Percentiles rank a stretch among this genome's conserved stretches.
Conservation (phyloP, 177 flowering plant species). For the Vitis hybrid region DNA sequence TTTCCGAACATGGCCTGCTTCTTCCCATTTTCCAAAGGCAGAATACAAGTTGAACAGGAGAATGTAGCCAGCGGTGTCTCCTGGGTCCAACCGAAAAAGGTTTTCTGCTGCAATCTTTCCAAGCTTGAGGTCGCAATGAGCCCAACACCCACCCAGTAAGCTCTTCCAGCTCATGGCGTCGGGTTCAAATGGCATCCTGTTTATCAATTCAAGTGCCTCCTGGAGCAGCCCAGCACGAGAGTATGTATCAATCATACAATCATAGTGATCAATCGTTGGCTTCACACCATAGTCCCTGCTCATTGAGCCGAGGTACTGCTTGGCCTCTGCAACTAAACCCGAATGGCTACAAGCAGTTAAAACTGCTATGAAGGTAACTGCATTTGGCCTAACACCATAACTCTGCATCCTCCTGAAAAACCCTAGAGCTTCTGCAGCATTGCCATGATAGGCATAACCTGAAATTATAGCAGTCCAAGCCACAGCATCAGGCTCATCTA, state of each 20-base stretch:
- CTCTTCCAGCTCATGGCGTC: conserved; percentile 59
- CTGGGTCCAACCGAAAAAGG: conserved; percentile 42
- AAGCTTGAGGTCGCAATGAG: conserved; percentile 39
- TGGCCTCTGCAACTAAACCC: conserved; percentile 48
- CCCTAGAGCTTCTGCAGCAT: conserved; percentile 48
- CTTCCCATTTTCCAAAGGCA: conserved; percentile 52
- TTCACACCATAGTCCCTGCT: conserved; percentile 32
- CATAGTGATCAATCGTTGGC: conserved; percentile 57
- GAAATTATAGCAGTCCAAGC: conserved; percentile 68
- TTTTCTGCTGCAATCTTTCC: conserved; percentile 49
- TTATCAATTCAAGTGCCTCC: conserved; percentile 43
- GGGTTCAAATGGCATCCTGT: conserved; percentile 46
- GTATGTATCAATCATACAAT: conserved; percentile 56
- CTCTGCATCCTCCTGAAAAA: conserved; percentile 44
- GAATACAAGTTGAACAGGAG: conserved; percentile 54
- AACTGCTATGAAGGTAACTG: conserved; percentile 48
- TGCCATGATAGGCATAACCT: conserved; percentile 57
- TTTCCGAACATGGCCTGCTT: conserved; percentile 48
- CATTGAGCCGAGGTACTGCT: conserved; percentile 44
- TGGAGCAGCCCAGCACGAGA: conserved; percentile 55
- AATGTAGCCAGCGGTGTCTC: conserved; percentile 45
- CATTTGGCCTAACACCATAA: conserved; percentile 48
- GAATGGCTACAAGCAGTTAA: conserved; percentile 63
- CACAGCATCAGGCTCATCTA: conserved; percentile 43
- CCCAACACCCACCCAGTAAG: conserved; percentile 54